phyloP scores from a whole-genome alignment of 768 basidiomycete species.

The Boletus reticuloceps region DNA sequence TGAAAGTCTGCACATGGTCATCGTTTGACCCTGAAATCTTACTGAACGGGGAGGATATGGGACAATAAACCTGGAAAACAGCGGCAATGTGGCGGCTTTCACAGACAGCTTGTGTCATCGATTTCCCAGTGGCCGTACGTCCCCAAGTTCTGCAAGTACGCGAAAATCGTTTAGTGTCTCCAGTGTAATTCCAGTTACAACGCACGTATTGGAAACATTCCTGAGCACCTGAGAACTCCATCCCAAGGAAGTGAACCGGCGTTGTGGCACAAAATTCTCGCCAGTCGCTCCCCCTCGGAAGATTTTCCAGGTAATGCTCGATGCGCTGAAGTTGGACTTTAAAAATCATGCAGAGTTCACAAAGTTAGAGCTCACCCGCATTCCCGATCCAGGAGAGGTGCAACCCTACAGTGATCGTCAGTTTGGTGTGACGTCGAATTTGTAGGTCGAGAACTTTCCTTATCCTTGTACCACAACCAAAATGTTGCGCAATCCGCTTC shows the following conservation, averaged over 20 bases:
- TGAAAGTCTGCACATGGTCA: too few relatives aligned
- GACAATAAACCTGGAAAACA: too few relatives aligned
- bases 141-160: slow-evolving; percentile 11
- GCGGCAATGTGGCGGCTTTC: neutral
- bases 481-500: slow-evolving; percentile 29
- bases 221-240: slow-evolving; percentile 24
- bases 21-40: too few relatives aligned
- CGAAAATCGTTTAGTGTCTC: neutral
- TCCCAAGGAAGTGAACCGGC: slow-evolving; percentile 22
- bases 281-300: slow-evolving; percentile 29
- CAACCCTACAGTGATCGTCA: slow-evolving; percentile 17
- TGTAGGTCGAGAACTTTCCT: slow-evolving; percentile 9
- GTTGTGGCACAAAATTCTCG: slow-evolving; percentile 34
- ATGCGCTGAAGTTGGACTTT: slow-evolving; percentile 17
- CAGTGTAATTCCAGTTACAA: neutral
- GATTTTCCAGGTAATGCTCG: slow-evolving; percentile 29
- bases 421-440: neutral
- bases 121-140: slow-evolving; percentile 26
- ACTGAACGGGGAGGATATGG: too few relatives aligned
- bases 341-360: neutral
- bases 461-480: slow-evolving; percentile 30
- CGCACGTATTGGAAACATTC: slow-evolving; percentile 23
- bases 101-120: slow-evolving; percentile 14
- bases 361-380: slow-evolving; percentile 14
- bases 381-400: slow-evolving; percentile 20